Base-by-base conservation (phyloP, 306 rosid species). In the Boehmeria nivea region DNA sequence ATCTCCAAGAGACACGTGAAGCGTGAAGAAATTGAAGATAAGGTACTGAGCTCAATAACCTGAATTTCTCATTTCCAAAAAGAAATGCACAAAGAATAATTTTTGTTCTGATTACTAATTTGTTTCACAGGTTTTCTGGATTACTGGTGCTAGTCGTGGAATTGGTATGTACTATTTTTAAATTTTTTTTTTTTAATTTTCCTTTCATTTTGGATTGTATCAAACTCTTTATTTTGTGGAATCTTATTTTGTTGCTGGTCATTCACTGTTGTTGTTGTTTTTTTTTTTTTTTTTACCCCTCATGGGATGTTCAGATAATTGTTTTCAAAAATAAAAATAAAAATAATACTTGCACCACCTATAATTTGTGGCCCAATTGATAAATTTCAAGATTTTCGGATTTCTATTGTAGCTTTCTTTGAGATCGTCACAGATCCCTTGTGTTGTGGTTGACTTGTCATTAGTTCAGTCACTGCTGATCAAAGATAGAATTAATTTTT, bases 141-240 rank as follows among this genome's bases (percentile, higher is more conserved):
- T 90, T 58, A 87, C 95, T 44, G 98, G 98, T 58, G 95, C 95
- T 51, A 90, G 95, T 85, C 88, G 98, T 16, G 95, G 98, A 78
- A 90, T 90, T 57, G 98, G 95, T 85, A 82, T 47, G 59, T 7
- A 31, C 5, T 31, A 4, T 4, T 31, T 31, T 31, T 31, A 10
- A 31, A 28, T 28, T 3, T 28, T 31, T 1, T 31, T 31, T 31
- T 31, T 31, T 31, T 42, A n/a, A n/a, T n/a, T n/a, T n/a, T n/a
- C n/a, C n/a, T n/a, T n/a, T n/a, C n/a, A n/a, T n/a, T n/a, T n/a
- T n/a, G n/a, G n/a, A n/a, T n/a, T n/a, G n/a, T n/a, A n/a, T n/a
- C n/a, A n/a, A n/a, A n/a, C n/a, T n/a, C n/a, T n/a, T n/a, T n/a
- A n/a, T n/a, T n/a, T n/a, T n/a, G n/a, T n/a, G n/a, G n/a, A n/a